Evolutionary conservation across 2,329 filamentous ascomycete genomes (phyloP).

Genomic region (Domatiomyces catenatus): DNA sequence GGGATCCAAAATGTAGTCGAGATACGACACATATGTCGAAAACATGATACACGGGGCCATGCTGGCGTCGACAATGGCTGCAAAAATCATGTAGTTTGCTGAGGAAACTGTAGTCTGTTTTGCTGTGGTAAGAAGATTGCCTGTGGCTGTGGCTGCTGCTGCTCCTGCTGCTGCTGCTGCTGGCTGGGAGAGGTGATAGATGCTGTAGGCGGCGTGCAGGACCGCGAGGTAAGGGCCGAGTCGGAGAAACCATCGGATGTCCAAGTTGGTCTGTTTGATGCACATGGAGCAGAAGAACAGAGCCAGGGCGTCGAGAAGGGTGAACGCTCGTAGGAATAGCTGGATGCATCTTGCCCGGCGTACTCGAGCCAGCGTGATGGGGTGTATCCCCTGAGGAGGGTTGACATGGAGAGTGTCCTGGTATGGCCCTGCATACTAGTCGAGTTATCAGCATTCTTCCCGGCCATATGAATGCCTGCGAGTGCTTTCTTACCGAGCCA

Average conservation of each 20-base stretch:
- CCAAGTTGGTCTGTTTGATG: slow-evolving; percentile 48
- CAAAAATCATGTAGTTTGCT: slow-evolving; percentile 78
- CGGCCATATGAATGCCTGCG: no score
- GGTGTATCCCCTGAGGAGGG: slow-evolving; percentile 56
- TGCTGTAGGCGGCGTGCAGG: slow-evolving; percentile 56
- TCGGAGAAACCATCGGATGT: slow-evolving; percentile 60
- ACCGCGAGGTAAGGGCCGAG: slow-evolving; percentile 60
- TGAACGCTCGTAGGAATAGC: slow-evolving; percentile 49
- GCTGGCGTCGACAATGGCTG: slow-evolving; percentile 53
- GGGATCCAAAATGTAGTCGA: slow-evolving; percentile 30
- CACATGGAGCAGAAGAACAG: slow-evolving; percentile 62
- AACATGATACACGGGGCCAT: slow-evolving; percentile 50
- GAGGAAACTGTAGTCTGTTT: no score
- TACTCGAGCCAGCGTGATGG: slow-evolving; percentile 54
- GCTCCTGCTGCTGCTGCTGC: slow-evolving; percentile 55
- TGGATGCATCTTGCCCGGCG: slow-evolving; percentile 54
- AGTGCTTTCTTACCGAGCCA: slow-evolving; percentile 45
- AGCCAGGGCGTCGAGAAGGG: slow-evolving; percentile 55
- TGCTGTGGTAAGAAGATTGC: no score
- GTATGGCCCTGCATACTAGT: slow-evolving; percentile 43
- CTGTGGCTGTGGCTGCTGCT: no score
- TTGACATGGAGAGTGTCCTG: slow-evolving; percentile 42
- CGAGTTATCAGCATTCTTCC: no score
- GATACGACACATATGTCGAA: slow-evolving; percentile 38
- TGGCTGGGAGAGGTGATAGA: slow-evolving; percentile 63